phyloP scores from a whole-genome alignment of 2,329 filamentous ascomycete genomes.

The Decorospora gaudefroyi region DNA sequence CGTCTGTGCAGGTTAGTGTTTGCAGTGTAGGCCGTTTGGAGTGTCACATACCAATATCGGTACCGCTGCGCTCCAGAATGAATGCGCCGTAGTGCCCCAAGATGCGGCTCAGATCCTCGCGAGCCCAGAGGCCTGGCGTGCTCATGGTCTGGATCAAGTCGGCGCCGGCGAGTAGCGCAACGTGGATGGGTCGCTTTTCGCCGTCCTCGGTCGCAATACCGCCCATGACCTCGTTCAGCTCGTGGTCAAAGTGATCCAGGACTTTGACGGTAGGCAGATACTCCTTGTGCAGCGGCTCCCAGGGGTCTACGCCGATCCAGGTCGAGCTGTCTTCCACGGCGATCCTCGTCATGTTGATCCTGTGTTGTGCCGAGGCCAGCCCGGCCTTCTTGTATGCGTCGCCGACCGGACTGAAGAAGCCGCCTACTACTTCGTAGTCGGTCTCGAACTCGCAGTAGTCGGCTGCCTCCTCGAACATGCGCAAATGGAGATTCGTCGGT shows the following conservation, averaged over 20 bases:
- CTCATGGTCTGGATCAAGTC: slow-evolving; percentile 59
- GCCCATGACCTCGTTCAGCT: slow-evolving; percentile 78
- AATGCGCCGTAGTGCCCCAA: slow-evolving; percentile 81
- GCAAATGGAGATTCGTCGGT: slow-evolving; percentile 74
- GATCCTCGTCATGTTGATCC: slow-evolving; percentile 84
- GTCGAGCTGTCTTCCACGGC: slow-evolving; percentile 69
- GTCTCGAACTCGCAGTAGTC: slow-evolving; percentile 73
- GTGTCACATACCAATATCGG: slow-evolving; percentile 65
- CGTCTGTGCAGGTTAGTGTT: slow-evolving; percentile 56
- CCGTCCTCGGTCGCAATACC: slow-evolving; percentile 73
- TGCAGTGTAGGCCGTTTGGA: not conserved
- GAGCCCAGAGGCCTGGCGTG: slow-evolving; percentile 71
- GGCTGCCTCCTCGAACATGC: slow-evolving; percentile 86
- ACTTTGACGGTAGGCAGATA: slow-evolving; percentile 90
- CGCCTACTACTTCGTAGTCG: slow-evolving; percentile 82
- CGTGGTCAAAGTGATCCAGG: slow-evolving; percentile 86
- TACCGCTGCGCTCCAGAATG: slow-evolving; percentile 85
- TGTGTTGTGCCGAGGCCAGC: slow-evolving; percentile 71
- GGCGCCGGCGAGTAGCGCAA: slow-evolving; percentile 78
- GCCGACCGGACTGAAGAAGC: slow-evolving; percentile 79
- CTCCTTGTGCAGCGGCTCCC: slow-evolving; percentile 80
- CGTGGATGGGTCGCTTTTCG: slow-evolving; percentile 68
- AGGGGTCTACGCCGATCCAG: slow-evolving; percentile 47
- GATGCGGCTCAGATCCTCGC: slow-evolving; percentile 84
- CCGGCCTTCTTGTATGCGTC: slow-evolving; percentile 80